phyloP scores from a whole-genome alignment of 169 alveolate genomes.

The Plasmodium falciparum region DNA sequence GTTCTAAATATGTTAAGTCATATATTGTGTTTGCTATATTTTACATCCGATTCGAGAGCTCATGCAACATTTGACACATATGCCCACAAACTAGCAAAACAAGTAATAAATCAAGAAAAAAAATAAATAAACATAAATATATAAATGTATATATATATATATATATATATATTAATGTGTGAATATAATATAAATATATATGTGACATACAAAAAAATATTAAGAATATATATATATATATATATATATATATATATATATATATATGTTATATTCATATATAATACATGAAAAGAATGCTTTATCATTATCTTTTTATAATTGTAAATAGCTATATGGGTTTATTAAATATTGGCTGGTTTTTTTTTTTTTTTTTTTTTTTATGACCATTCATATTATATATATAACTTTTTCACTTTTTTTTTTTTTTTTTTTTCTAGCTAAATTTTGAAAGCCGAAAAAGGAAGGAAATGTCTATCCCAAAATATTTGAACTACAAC shows the following conservation, averaged over 20 bases:
- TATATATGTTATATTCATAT: no score
- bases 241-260: no score
- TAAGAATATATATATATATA: not conserved
- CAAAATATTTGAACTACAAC: slow-evolving; percentile 7
- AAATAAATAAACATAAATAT: not conserved
- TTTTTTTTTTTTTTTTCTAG: slow-evolving; percentile 24
- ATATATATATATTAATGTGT: not conserved
- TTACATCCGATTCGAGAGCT: slow-evolving; percentile 44
- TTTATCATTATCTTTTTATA: no score
- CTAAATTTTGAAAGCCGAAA: slow-evolving; percentile 45
- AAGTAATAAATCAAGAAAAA: slow-evolving; percentile 33
- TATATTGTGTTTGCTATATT: slow-evolving; percentile 53
- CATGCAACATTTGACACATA: slow-evolving; percentile 59
- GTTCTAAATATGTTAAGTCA: slow-evolving; percentile 46
- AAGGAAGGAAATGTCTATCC: slow-evolving; percentile 44
- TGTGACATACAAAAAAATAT: not conserved
- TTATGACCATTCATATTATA: not conserved
- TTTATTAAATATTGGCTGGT: not conserved
- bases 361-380: not conserved
- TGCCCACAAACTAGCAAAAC: slow-evolving; percentile 66
- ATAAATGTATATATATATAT: not conserved
- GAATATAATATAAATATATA: not conserved
- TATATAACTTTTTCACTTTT: not conserved
- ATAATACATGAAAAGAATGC: no score
- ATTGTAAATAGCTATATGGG: no score